Base-by-base conservation (phyloP, 371 early-diverging fungal species). In the Mucor indicus region DNA sequence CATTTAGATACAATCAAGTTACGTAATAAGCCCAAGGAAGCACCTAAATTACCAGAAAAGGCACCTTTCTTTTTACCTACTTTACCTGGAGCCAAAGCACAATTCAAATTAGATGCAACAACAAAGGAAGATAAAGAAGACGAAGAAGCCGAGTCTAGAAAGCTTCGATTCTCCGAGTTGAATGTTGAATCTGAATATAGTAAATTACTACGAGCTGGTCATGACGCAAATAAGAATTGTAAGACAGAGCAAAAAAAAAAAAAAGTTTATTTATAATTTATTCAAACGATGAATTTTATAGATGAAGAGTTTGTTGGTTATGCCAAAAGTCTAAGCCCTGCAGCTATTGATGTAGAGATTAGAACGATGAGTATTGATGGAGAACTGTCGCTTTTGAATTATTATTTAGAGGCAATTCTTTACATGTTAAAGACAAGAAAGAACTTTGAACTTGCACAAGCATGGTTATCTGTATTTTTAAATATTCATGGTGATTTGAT, bases 11-110 rank as follows among this genome's bases (percentile, higher is more conserved):
- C 87, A 5, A 93, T 96, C 75, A 95, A 96, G 72, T 79, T 90
- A 66, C 89, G 98, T 42, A 96, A 95, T 69, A 90, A 89, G 62
- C 92, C 97, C 17, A 86, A 77, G 48, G 85, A 87, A 60, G 81
- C 93, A 16, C 92, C 93, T 13, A 92, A 93, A 56, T 81, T 79
- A 15, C 91, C 93, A 21, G 95, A 91, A 59, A 76, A 81, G 43
- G 92, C 93, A 13, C 95, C 96, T 12, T 97, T 97, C 81, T 97
- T 97, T 75, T 67, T 97, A 58, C 85, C 87, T 9, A 87, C 93
- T 0, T 48, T 87, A 13, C 72, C 88, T 5, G 92, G 87, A 16
- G 81, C 83, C 3, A 72, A 79, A 32, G 81, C 85, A 29, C 77
- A 81, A 44, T 91, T 93, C 62, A 79, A 52, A 20, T 25, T 62